Conservation (phyloP, 2,329 filamentous ascomycete species). For the Neocucurbitaria cava region DNA sequence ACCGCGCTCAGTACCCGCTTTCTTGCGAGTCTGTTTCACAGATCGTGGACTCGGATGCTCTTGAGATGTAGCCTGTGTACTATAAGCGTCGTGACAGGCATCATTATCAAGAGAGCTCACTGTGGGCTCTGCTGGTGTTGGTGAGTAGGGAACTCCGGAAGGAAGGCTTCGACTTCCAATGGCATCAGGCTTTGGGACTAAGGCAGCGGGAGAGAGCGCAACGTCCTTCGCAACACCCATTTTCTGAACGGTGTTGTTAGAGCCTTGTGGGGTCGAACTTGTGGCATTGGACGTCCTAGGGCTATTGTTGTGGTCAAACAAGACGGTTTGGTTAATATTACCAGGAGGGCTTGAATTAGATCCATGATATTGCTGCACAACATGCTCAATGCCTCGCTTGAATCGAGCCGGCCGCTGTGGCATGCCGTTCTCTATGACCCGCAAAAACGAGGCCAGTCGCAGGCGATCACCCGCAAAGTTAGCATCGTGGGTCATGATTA, state of each 20-base stretch:
- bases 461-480: conserved; percentile 35
- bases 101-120: not conserved
- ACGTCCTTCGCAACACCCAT: not conserved
- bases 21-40: not conserved
- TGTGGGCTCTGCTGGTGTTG: not conserved
- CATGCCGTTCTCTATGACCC: conserved; percentile 26
- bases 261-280: not conserved
- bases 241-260: not conserved
- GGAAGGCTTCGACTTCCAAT: not conserved
- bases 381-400: conserved; percentile 8
- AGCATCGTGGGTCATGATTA: conserved; percentile 26
- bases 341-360: not conserved
- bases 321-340: not conserved
- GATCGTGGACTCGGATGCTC: not conserved
- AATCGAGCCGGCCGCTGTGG: conserved; percentile 35
- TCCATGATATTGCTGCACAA: not conserved
- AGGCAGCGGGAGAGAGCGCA: not conserved
- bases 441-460: conserved; percentile 34
- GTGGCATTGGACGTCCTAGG: not conserved
- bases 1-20: not conserved
- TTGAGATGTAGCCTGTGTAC: not conserved
- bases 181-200: not conserved
- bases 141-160: not conserved
- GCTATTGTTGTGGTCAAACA: not conserved
- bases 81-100: not conserved